A percentile compares a stretch with the other conserved stretches of the same genome.
These are phyloP conservation scores for Fusarium clavum DNA, from an alignment of 2,329 filamentous ascomycete species.

Conservation along the genomic window DNA sequence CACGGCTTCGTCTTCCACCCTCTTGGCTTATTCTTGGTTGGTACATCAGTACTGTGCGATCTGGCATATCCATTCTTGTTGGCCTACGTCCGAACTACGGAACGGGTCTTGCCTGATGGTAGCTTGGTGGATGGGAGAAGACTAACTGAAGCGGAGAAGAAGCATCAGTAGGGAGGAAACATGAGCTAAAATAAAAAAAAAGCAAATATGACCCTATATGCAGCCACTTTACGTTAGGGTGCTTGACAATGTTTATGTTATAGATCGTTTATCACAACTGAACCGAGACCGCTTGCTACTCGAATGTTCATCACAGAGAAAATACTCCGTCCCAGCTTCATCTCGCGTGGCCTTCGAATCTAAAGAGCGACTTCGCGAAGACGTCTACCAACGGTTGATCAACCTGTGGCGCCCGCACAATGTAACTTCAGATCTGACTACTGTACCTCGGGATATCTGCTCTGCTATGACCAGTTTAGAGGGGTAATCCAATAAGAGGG, in stretches of 20 bases:
- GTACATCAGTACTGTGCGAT: slow-evolving; percentile 56
- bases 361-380: background rate
- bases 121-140: slow-evolving; percentile 46
- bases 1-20: slow-evolving; percentile 60
- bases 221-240: background rate
- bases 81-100: slow-evolving; percentile 53
- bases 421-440: slow-evolving; percentile 28
- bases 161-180: slow-evolving; percentile 28
- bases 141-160: slow-evolving; percentile 30
- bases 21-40: slow-evolving; percentile 56
- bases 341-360: background rate
- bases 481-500: slow-evolving; percentile 15
- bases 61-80: slow-evolving; percentile 59
- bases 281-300: background rate
- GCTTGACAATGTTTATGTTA: background rate
- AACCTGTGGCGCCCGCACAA: slow-evolving; percentile 7
- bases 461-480: background rate
- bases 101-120: slow-evolving; percentile 54
- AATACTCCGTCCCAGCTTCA: background rate
- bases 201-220: slow-evolving; percentile 6
- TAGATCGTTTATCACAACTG: background rate
- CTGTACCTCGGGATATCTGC: slow-evolving; percentile 8
- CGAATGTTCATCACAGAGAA: background rate
- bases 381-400: slow-evolving; percentile 2
- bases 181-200: slow-evolving; percentile 2